phyloP scores from a whole-genome alignment of 352 stramenopile species.

The Phytopythium boreale region DNA sequence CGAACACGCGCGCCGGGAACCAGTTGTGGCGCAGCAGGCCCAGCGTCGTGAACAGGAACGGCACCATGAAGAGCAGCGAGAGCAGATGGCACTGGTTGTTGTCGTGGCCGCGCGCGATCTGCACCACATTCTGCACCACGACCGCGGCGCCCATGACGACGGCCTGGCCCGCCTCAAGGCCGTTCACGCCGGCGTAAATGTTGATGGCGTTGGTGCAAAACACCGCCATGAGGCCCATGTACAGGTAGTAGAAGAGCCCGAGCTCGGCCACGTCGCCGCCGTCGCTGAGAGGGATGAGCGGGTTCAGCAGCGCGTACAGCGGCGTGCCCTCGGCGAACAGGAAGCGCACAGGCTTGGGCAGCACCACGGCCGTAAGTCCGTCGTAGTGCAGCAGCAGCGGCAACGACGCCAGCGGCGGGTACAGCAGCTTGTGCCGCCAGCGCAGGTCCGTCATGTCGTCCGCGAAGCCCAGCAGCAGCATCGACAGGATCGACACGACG shows the following conservation, averaged over 20 bases:
- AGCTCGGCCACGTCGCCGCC: slow-evolving; percentile 91
- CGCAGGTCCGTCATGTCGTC: slow-evolving; percentile 97
- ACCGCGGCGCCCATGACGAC: slow-evolving; percentile 93
- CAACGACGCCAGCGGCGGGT: slow-evolving; percentile 95
- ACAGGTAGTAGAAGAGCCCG: slow-evolving; percentile 95
- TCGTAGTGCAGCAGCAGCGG: slow-evolving; percentile 96
- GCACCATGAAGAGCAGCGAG: slow-evolving; percentile 96
- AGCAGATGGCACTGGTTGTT: slow-evolving; percentile 93
- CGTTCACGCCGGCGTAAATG: slow-evolving; percentile 99
- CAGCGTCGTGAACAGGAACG: slow-evolving; percentile 92
- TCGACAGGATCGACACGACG: slow-evolving; percentile 85
- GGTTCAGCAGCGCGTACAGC: slow-evolving; percentile 55
- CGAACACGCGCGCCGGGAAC: slow-evolving; percentile 97
- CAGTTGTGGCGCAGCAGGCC: slow-evolving; percentile 97
- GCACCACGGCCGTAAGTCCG: slow-evolving; percentile 93
- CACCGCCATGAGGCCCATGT: slow-evolving; percentile 98
- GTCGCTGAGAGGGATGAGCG: slow-evolving; percentile 65
- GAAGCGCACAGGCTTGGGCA: slow-evolving; percentile 86
- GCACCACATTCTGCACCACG: slow-evolving; percentile 94
- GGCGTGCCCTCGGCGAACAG: slow-evolving; percentile 63
- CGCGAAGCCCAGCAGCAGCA: slow-evolving; percentile 90
- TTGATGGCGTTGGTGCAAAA: slow-evolving; percentile 99
- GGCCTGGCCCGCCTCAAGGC: slow-evolving; percentile 95
- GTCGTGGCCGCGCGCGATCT: slow-evolving; percentile 87
- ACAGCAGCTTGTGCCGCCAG: slow-evolving; percentile 96